Percentiles rank a stretch among this genome's conserved stretches.
phyloP scores from a whole-genome alignment of 2,329 filamentous ascomycete genomes.

The Tolypocladium cylindrosporum region DNA sequence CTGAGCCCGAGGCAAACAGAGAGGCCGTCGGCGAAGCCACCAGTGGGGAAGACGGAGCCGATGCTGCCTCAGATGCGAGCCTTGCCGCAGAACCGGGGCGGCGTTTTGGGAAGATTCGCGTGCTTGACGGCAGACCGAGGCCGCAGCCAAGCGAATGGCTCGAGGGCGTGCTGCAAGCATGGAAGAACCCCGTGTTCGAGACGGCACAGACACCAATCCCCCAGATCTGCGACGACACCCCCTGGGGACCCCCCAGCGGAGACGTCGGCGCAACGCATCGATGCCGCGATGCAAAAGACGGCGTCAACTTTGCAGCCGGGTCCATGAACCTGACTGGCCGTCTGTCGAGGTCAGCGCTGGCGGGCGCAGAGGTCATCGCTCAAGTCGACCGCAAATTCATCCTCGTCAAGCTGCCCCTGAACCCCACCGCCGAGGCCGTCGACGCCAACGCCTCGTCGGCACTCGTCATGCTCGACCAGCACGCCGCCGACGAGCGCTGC shows the following conservation, averaged over 20 bases:
- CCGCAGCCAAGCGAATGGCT: conserved; percentile 41
- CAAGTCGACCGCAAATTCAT: conserved; percentile 93
- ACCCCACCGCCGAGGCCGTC: neutral
- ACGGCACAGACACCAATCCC: conserved; percentile 34
- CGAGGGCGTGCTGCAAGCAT: conserved; percentile 47
- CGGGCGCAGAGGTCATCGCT: conserved; percentile 54
- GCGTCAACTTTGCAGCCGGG: conserved; percentile 18
- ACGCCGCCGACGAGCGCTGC: conserved; percentile 85
- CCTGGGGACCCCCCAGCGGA: neutral
- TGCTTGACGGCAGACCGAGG: conserved; percentile 2
- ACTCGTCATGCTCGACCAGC: conserved; percentile 79
- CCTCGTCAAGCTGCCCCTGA: conserved; percentile 46
- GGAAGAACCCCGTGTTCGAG: conserved; percentile 72
- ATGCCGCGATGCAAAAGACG: conserved; percentile 3
- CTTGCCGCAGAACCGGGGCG: neutral
- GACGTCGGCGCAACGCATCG: neutral
- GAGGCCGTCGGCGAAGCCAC: neutral
- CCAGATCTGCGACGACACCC: conserved; percentile 16
- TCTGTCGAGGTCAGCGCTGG: conserved; percentile 54
- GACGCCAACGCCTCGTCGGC: conserved; percentile 27
- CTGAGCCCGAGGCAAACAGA: neutral
- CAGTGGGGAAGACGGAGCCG: neutral
- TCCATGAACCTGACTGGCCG: conserved; percentile 24
- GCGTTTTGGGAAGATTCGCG: neutral
- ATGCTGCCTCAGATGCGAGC: neutral